A percentile compares a stretch with the other conserved stretches of the same genome.
phyloP scores from a whole-genome alignment of 1,284 basidiomycete genomes.

The Marasmius tenuissimus region DNA sequence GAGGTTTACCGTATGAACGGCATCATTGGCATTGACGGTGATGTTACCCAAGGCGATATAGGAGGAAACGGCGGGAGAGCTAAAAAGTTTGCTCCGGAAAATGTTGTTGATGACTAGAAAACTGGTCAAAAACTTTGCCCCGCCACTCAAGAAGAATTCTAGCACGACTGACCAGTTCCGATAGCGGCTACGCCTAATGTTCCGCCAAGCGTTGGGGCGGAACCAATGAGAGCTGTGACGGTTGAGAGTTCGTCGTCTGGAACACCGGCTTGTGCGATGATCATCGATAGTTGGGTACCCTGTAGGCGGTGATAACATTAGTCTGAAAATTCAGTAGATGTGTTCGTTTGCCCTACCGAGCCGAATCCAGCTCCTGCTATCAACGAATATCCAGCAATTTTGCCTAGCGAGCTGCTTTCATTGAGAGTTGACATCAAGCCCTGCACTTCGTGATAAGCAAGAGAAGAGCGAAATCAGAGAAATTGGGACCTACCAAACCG shows the following conservation, averaged over 20 bases:
- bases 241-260: constrained; percentile 28
- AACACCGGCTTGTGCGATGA: constrained; percentile 31
- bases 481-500: constrained; percentile 2
- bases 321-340: background rate
- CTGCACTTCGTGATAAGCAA: constrained; percentile 9
- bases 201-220: constrained; percentile 29
- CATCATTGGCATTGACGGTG: constrained; percentile 11
- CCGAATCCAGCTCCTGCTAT: constrained; percentile 30
- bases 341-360: constrained; percentile 11
- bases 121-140: background rate
- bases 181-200: constrained; percentile 31
- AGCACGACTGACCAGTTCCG: constrained; percentile 24
- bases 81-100: constrained; percentile 7
- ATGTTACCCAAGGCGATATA: background rate
- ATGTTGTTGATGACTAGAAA: constrained; percentile 14
- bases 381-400: constrained; percentile 29
- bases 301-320: constrained; percentile 2
- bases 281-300: constrained; percentile 28
- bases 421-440: constrained; percentile 29
- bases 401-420: constrained; percentile 26
- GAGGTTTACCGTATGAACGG: constrained; percentile 6
- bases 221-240: constrained; percentile 29
- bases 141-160: background rate
- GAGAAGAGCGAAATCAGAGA: background rate
- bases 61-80: background rate